phyloP scores from a whole-genome alignment of 257 asterid genomes.

The Solanum dulcamara region DNA sequence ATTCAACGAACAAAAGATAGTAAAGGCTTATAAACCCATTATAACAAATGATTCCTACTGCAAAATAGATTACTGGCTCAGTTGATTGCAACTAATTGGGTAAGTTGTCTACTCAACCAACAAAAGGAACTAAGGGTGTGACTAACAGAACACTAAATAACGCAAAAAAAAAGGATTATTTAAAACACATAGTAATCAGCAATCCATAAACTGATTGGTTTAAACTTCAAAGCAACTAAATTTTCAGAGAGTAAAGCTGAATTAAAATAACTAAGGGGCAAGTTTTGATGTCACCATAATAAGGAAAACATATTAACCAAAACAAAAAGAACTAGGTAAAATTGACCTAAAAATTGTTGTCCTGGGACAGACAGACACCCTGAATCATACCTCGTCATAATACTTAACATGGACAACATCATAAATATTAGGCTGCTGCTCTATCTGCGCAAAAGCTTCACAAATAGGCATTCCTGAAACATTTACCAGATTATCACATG shows the following conservation, averaged over 20 bases:
- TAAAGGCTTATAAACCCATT: neutral
- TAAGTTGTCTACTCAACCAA: neutral
- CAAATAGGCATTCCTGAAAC: slow-evolving; percentile 75
- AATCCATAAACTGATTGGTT: neutral
- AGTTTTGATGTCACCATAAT: neutral
- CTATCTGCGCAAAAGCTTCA: slow-evolving; percentile 84
- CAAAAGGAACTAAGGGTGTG: neutral
- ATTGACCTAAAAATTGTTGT: neutral
- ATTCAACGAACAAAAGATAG: neutral
- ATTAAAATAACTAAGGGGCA: neutral
- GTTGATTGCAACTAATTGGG: neutral
- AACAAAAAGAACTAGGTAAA: neutral
- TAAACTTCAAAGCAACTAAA: neutral
- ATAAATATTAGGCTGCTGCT: slow-evolving; percentile 67
- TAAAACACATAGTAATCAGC: neutral
- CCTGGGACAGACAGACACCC: neutral
- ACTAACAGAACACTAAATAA: neutral
- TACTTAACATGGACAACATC: slow-evolving; percentile 85
- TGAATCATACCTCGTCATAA: slow-evolving; percentile 62
- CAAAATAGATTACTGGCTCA: neutral
- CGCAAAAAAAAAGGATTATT: neutral
- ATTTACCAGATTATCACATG: neutral
- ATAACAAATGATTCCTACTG: neutral
- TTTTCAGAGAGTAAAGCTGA: neutral
- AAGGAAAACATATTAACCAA: neutral